Conservation (phyloP, 768 basidiomycete species). For the Calocera viscosa region DNA sequence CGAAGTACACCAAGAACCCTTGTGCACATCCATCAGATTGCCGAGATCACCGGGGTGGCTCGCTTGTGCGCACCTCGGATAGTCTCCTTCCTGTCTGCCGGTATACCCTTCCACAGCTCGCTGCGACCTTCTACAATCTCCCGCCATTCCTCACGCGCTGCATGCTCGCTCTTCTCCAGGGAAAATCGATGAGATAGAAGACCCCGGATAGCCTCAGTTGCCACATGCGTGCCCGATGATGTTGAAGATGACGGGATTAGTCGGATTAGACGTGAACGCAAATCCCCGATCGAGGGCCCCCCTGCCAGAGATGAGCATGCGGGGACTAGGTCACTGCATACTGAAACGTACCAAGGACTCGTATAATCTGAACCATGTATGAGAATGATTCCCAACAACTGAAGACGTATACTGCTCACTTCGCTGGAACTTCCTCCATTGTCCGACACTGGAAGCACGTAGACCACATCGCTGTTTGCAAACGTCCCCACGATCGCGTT, state of each 20-base stretch:
- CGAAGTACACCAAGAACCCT: conserved; percentile 91
- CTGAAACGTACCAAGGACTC: conserved; percentile 48
- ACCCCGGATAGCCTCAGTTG: conserved; percentile 53
- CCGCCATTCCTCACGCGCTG: conserved; percentile 82
- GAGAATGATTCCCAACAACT: neutral
- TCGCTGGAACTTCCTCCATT: conserved; percentile 93
- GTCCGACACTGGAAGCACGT: conserved; percentile 86
- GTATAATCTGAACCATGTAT: conserved; percentile 43
- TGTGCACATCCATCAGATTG: conserved; percentile 11
- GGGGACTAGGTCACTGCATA: neutral
- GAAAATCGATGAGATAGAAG: conserved; percentile 75
- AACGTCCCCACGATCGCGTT: conserved; percentile 86
- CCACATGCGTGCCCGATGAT: conserved; percentile 35
- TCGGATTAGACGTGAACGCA: conserved; percentile 77
- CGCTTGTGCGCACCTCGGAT: conserved; percentile 53
- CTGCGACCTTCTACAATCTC: conserved; percentile 83
- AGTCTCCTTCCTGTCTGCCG: conserved; percentile 78
- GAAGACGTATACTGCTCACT: conserved; percentile 10
- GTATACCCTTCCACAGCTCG: conserved; percentile 70
- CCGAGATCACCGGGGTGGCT: neutral
- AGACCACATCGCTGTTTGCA: conserved; percentile 45
- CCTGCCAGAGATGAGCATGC: conserved; percentile 27
- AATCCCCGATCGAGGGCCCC: conserved; percentile 78
- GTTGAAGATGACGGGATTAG: conserved; percentile 58
- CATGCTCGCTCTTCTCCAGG: conserved; percentile 48